Evolutionary conservation across 2,329 filamentous ascomycete genomes (phyloP).

Genomic region (Diaporthe humulicola): DNA sequence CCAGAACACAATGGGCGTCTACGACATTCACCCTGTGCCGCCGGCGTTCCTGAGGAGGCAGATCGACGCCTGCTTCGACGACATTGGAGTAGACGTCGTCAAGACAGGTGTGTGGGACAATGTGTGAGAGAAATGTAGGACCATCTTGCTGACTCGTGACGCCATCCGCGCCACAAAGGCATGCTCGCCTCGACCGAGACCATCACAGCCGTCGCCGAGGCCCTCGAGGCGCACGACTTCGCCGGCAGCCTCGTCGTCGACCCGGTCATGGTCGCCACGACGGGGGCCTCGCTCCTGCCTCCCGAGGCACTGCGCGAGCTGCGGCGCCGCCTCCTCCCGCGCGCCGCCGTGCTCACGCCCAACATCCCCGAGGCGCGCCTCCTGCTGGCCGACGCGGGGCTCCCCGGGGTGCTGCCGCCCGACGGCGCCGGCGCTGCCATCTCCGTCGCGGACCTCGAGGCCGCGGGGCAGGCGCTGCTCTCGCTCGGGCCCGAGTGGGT

Average conservation of each 20-base stretch:
- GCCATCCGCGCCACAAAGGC: constrained; percentile 60
- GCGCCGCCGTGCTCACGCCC: constrained; percentile 79
- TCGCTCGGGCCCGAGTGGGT: constrained; percentile 82
- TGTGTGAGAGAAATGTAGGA: too few relatives aligned
- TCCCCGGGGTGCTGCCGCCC: constrained; percentile 56
- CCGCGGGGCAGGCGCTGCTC: constrained; percentile 75
- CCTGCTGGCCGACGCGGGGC: constrained; percentile 68
- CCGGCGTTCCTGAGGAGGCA: constrained; percentile 85
- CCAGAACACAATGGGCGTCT: constrained; percentile 90
- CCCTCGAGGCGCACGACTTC: constrained; percentile 70
- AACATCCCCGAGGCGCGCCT: constrained; percentile 82
- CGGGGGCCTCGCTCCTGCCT: constrained; percentile 78
- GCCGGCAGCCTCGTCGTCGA: constrained; percentile 74
- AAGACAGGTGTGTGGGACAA: constrained; percentile 80
- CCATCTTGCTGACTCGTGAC: background rate
- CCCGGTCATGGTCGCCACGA: constrained; percentile 92
- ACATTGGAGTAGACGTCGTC: constrained; percentile 89
- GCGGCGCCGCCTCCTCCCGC: constrained; percentile 71
- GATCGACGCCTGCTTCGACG: constrained; percentile 85
- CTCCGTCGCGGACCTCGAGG: constrained; percentile 73
- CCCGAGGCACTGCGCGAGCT: constrained; percentile 73
- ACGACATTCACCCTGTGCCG: constrained; percentile 84
- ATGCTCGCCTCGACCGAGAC: constrained; percentile 85
- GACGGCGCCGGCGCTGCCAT: constrained; percentile 56
- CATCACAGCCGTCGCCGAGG: constrained; percentile 76